phyloP scores from a whole-genome alignment of 768 basidiomycete genomes.

The Filobasidium wieringae region DNA sequence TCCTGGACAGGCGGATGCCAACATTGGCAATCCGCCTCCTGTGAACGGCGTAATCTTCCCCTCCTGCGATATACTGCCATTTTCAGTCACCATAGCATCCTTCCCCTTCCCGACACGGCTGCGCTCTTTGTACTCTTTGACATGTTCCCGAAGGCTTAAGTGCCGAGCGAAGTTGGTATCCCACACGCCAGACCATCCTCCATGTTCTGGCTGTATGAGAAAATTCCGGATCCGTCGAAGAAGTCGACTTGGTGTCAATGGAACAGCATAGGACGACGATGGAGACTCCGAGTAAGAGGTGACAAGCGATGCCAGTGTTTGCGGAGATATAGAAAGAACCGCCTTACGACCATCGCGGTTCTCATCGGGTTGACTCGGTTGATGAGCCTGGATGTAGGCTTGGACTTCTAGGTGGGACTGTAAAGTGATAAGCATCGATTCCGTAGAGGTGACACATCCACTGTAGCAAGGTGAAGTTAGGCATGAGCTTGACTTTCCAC shows the following conservation, averaged over 20 bases:
- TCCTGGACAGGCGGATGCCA: conserved; percentile 92
- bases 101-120: conserved; percentile 34
- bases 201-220: conserved; percentile 23
- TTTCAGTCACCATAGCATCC: conserved; percentile 1
- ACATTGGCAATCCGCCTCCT: conserved; percentile 56
- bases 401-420: conserved; percentile 92
- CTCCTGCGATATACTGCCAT: neutral
- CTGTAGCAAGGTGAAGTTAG: conserved; percentile 44
- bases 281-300: conserved; percentile 41
- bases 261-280: conserved; percentile 41
- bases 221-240: conserved; percentile 45
- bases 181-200: conserved; percentile 47
- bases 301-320: conserved; percentile 69
- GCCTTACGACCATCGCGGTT: conserved; percentile 47
- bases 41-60: neutral
- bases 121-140: conserved; percentile 67
- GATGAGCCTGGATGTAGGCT: conserved; percentile 48
- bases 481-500: no score
- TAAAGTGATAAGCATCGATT: conserved; percentile 88
- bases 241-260: conserved; percentile 37
- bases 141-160: conserved; percentile 67
- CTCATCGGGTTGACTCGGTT: conserved; percentile 22
- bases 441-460: conserved; percentile 96
- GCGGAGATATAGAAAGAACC: conserved; percentile 78
- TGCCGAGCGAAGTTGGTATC: conserved; percentile 94